Evolutionary conservation across 2,329 filamentous ascomycete genomes (phyloP).

Genomic region (Hirsutella rhossiliensis): DNA sequence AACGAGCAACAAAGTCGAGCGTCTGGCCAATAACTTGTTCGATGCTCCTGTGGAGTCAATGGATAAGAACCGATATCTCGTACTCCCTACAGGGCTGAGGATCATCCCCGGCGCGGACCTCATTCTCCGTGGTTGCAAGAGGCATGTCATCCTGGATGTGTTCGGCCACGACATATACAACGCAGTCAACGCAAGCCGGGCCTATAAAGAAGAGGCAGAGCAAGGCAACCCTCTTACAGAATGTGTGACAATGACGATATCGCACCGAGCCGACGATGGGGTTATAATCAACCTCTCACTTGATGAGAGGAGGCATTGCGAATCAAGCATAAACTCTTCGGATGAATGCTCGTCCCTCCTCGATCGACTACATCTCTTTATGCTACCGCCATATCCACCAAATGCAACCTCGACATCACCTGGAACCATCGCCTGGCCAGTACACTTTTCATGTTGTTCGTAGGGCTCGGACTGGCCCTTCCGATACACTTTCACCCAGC

Average conservation of each 20-base stretch:
- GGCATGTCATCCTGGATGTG: slow-evolving; percentile 1
- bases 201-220: slow-evolving; percentile 1
- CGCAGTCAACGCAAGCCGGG: background rate
- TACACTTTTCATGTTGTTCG: background rate
- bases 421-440: no score
- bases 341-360: background rate
- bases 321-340: background rate
- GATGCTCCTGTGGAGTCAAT: background rate
- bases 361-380: background rate
- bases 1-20: background rate
- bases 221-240: slow-evolving; percentile 1
- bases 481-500: background rate
- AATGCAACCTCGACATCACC: background rate
- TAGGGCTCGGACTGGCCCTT: background rate
- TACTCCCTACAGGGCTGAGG: background rate
- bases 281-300: slow-evolving; percentile 1
- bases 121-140: background rate
- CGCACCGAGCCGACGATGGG: background rate
- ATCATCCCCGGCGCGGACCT: background rate
- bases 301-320: background rate
- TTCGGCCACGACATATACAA: background rate
- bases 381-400: background rate
- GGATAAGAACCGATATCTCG: background rate
- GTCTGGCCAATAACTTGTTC: background rate
- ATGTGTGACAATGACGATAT: slow-evolving; percentile 1